These are phyloP conservation scores for Solanum megistacrolobum DNA, from an alignment of 257 asterid species.

Conservation along the genomic window DNA sequence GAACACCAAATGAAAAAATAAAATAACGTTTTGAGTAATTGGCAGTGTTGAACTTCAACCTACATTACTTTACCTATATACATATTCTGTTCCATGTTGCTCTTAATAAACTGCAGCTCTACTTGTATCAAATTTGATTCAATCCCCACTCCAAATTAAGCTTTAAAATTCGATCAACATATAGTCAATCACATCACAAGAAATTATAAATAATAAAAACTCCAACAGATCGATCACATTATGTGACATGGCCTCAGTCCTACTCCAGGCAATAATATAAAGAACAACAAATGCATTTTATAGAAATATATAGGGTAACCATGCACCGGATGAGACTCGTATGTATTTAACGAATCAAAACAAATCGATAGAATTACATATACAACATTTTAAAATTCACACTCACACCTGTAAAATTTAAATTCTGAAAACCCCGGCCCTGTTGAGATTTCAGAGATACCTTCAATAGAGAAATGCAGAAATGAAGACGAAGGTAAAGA, in stretches of 20 bases:
- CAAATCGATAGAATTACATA: background rate
- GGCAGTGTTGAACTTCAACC: background rate
- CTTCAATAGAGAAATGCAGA: no score
- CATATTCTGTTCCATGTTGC: no score
- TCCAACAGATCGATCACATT: background rate
- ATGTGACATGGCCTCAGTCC: background rate
- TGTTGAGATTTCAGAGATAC: no score
- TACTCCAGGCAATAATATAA: background rate
- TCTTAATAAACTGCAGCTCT: no score
- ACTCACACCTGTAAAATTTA: background rate
- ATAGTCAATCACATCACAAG: background rate
- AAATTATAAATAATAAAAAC: background rate
- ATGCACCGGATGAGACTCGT: background rate
- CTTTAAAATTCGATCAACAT: no score
- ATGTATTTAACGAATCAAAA: background rate
- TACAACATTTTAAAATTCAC: background rate
- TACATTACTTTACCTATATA: no score
- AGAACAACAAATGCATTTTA: background rate
- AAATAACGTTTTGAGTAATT: no score
- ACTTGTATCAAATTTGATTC: no score
- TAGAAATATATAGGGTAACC: background rate
- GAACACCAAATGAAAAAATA: no score
- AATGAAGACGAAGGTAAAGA: no score
- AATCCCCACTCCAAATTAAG: no score
- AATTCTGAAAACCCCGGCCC: background rate